Percentiles rank a stretch among this genome's conserved stretches.
phyloP scores from a whole-genome alignment of 495 filamentous ascomycete species.

The Bacidia gigantensis region DNA sequence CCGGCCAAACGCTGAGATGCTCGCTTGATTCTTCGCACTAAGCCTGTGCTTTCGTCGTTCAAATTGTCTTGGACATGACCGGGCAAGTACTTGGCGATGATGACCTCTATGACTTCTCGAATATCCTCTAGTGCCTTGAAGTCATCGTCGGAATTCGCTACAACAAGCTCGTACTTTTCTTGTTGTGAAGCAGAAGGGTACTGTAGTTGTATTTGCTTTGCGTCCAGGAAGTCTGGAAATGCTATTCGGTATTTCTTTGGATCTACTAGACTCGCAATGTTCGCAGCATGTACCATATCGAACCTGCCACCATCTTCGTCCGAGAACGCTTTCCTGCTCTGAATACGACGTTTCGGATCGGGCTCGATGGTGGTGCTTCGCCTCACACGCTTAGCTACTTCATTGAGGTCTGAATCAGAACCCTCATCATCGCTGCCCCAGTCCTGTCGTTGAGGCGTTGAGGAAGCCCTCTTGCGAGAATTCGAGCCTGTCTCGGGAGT shows the following conservation, averaged over 20 bases:
- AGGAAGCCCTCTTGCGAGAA: slow-evolving; percentile 33
- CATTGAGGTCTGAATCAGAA: slow-evolving; percentile 34
- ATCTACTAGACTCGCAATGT: slow-evolving; percentile 43
- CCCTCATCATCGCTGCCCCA: slow-evolving; percentile 31
- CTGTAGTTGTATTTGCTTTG: slow-evolving; percentile 45
- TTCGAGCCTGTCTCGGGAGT: slow-evolving; percentile 12
- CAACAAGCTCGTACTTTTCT: slow-evolving; percentile 64
- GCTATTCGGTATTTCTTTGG: slow-evolving; percentile 32
- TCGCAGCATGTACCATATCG: slow-evolving; percentile 51
- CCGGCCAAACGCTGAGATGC: slow-evolving; percentile 50
- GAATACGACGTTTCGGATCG: slow-evolving; percentile 45
- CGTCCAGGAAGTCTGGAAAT: slow-evolving; percentile 32
- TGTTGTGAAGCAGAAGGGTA: slow-evolving; percentile 58
- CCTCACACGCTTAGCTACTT: slow-evolving; percentile 34
- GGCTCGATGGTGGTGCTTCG: slow-evolving; percentile 31
- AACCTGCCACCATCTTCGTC: slow-evolving; percentile 37
- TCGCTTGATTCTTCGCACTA: slow-evolving; percentile 56
- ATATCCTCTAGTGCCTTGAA: slow-evolving; percentile 83
- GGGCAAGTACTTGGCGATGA: slow-evolving; percentile 61
- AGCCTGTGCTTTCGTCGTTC: slow-evolving; percentile 56
- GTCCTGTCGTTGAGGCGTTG: slow-evolving; percentile 34
- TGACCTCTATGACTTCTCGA: slow-evolving; percentile 57
- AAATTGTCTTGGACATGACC: slow-evolving; percentile 49
- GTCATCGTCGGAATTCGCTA: slow-evolving; percentile 57
- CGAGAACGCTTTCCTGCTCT: slow-evolving; percentile 47